Evolutionary conservation across 345 rosid genomes (phyloP).

Genomic region (Eucalyptus marginata): DNA sequence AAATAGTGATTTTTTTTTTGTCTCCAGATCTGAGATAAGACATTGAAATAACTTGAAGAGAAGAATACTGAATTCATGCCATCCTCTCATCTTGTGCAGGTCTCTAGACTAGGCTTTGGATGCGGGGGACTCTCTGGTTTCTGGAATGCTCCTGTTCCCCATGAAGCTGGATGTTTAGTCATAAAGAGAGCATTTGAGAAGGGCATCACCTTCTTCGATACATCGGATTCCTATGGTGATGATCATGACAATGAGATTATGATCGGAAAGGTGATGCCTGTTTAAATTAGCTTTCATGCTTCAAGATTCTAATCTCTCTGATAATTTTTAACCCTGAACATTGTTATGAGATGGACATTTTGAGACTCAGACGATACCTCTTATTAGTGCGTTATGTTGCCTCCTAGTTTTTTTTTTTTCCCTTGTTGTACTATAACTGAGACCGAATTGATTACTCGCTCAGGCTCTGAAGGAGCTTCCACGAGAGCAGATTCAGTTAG

Average conservation of each 20-base stretch:
- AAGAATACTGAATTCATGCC: background rate
- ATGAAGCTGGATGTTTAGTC: conserved; percentile 28
- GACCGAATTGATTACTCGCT: background rate
- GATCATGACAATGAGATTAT: conserved; percentile 30
- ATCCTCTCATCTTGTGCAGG: conserved; percentile 1
- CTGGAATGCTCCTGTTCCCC: conserved; percentile 21
- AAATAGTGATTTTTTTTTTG: background rate
- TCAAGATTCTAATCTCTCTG: background rate
- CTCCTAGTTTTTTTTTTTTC: no score
- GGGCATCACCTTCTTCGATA: conserved; percentile 40
- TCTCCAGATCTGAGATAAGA: no score
- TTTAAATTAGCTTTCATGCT: background rate
- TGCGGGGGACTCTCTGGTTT: conserved; percentile 33
- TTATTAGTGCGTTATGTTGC: background rate
- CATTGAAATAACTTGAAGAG: background rate
- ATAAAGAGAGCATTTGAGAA: conserved; percentile 16
- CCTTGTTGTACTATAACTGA: background rate
- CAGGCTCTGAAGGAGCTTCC: conserved; percentile 50
- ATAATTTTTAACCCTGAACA: background rate
- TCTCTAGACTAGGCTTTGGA: conserved; percentile 36
- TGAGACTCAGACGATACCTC: background rate
- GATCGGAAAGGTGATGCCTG: conserved; percentile 27
- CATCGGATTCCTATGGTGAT: conserved; percentile 20
- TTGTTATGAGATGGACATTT: background rate
- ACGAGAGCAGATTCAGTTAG: conserved; percentile 30